These are phyloP conservation scores for Penicillium roqueforti DNA, from an alignment of 495 filamentous ascomycete species.

Conservation along the genomic window DNA sequence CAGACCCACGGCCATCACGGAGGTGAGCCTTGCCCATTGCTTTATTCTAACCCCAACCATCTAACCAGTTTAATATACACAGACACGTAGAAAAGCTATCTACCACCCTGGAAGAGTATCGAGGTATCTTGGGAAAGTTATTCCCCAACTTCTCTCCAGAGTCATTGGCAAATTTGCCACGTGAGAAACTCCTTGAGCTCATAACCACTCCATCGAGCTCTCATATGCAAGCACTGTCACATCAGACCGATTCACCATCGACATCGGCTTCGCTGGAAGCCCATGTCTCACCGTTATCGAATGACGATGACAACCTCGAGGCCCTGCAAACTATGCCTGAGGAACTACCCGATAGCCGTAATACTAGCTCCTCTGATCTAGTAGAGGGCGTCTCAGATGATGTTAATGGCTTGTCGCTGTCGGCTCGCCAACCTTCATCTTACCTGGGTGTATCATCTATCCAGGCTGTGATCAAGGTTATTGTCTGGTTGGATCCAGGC, in stretches of 20 bases:
- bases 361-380: slow-evolving; percentile 36
- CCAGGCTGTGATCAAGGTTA: slow-evolving; percentile 74
- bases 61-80: not conserved
- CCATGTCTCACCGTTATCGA: slow-evolving; percentile 37
- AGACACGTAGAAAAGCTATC: slow-evolving; percentile 44
- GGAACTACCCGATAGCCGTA: slow-evolving; percentile 26
- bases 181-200: slow-evolving; percentile 50
- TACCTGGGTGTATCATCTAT: slow-evolving; percentile 82
- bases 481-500: slow-evolving; percentile 68
- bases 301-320: slow-evolving; percentile 41
- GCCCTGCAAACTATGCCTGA: slow-evolving; percentile 42
- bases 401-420: slow-evolving; percentile 75
- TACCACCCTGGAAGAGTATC: slow-evolving; percentile 40
- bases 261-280: slow-evolving; percentile 39
- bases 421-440: slow-evolving; percentile 64
- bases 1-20: slow-evolving; percentile 39
- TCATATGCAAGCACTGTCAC: slow-evolving; percentile 9
- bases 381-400: slow-evolving; percentile 72
- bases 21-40: slow-evolving; percentile 25
- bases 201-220: slow-evolving; percentile 15
- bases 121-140: slow-evolving; percentile 33
- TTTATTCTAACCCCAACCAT: not conserved
- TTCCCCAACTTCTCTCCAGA: slow-evolving; percentile 38
- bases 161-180: slow-evolving; percentile 38
- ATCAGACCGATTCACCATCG: slow-evolving; percentile 37